Percentiles rank a stretch among this genome's conserved stretches.
Evolutionary conservation across 2,329 filamentous ascomycete genomes (phyloP).

Genomic region (Fusarium sarcochroum): DNA sequence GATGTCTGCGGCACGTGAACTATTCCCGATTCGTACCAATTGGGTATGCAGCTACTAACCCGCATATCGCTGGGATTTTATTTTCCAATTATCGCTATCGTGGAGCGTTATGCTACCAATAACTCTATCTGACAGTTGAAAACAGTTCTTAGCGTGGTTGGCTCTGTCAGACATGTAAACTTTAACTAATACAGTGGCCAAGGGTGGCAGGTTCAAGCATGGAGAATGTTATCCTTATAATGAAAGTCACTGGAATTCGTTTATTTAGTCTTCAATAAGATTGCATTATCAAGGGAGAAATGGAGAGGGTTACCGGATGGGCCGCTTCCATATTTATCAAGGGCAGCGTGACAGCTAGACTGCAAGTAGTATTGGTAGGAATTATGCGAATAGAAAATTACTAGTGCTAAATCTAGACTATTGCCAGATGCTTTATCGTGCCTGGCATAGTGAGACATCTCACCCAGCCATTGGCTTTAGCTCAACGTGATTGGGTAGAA

Average conservation of each 20-base stretch:
- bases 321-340: background rate
- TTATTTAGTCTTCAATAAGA: background rate
- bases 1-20: background rate
- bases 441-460: constrained; percentile 30
- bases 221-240: background rate
- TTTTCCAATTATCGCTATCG: background rate
- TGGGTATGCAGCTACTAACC: background rate
- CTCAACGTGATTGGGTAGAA: constrained; percentile 1
- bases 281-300: constrained; percentile 12
- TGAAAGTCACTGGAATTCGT: constrained; percentile 7
- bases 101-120: background rate
- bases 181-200: background rate
- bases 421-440: constrained; percentile 5
- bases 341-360: background rate
- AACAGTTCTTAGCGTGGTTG: background rate
- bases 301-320: background rate
- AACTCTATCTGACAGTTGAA: background rate
- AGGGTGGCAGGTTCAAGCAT: background rate
- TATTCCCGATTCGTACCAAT: background rate
- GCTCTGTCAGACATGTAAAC: background rate
- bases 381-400: constrained; percentile 12
- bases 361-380: constrained; percentile 9
- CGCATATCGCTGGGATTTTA: background rate
- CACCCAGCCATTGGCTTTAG: background rate
- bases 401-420: constrained; percentile 5